Evolutionary conservation across 805 yeast species (phyloP).

Genomic region (Cephaloascus fragrans): DNA sequence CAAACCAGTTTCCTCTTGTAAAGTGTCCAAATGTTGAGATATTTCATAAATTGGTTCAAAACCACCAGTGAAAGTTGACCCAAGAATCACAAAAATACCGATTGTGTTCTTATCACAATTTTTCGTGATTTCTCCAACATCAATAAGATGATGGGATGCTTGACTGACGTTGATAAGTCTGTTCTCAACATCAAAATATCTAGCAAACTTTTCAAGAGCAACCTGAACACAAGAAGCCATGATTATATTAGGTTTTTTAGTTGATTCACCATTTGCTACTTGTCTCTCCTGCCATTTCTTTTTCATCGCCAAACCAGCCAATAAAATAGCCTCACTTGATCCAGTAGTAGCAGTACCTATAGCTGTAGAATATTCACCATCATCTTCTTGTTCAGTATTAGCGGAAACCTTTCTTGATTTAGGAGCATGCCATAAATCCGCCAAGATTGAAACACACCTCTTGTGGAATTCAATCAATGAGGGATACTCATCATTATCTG

Average conservation of each 20-base stretch:
- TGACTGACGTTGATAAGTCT: conserved; percentile 60
- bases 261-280: conserved; percentile 47
- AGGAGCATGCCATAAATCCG: conserved; percentile 76
- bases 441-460: conserved; percentile 73
- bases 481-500: conserved; percentile 92
- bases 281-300: conserved; percentile 74
- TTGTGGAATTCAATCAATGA: conserved; percentile 69
- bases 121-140: conserved; percentile 46
- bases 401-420: too few relatives aligned
- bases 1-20: conserved; percentile 55
- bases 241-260: conserved; percentile 66
- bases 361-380: conserved; percentile 24
- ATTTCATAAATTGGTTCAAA: conserved; percentile 69
- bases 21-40: conserved; percentile 54
- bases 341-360: conserved; percentile 92
- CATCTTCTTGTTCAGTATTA: conserved; percentile 12
- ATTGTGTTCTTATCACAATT: conserved; percentile 84
- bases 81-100: conserved; percentile 81
- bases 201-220: conserved; percentile 87
- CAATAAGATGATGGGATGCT: conserved; percentile 55
- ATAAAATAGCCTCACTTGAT: conserved; percentile 87
- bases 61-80: conserved; percentile 90
- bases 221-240: conserved; percentile 95
- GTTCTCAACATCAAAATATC: conserved; percentile 87
- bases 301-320: conserved; percentile 90